phyloP scores from a whole-genome alignment of 306 rosid species.

The Abrus pulchellus region DNA sequence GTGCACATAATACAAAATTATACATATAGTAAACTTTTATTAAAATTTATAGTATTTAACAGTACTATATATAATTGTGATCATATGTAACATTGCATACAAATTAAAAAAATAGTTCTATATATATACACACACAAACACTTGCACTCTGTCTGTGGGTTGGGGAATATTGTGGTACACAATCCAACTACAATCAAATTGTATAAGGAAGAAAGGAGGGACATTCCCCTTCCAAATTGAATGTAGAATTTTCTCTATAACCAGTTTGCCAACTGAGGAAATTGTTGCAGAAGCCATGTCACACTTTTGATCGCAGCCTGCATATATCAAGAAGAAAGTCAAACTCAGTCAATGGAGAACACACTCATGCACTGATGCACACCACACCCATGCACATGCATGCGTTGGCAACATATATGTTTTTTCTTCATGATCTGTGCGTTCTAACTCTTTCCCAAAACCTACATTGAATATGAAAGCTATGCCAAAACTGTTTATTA shows the following conservation, averaged over 20 bases:
- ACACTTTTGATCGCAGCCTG: slow-evolving; percentile 75
- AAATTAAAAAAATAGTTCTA: too few species aligned
- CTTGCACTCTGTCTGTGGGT: background rate
- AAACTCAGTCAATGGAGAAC: background rate
- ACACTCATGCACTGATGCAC: background rate
- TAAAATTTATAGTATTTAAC: too few species aligned
- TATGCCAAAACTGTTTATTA: background rate
- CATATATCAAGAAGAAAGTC: background rate
- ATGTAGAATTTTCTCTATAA: slow-evolving; percentile 43
- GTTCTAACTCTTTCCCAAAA: background rate
- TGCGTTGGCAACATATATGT: background rate
- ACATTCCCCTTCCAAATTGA: slow-evolving; percentile 20
- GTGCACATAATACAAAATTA: too few species aligned
- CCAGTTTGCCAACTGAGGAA: slow-evolving; percentile 74
- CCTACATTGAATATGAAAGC: slow-evolving; percentile 15
- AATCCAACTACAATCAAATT: slow-evolving; percentile 29
- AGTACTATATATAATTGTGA: too few species aligned
- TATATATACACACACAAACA: background rate
- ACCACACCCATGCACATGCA: background rate
- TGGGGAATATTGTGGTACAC: slow-evolving; percentile 11
- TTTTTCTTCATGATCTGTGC: background rate
- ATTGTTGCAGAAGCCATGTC: slow-evolving; percentile 84
- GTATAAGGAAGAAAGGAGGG: background rate
- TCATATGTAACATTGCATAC: too few species aligned
- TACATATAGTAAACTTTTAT: too few species aligned